phyloP scores from a whole-genome alignment of 768 basidiomycete species.

The Sarcomyxa edulis region DNA sequence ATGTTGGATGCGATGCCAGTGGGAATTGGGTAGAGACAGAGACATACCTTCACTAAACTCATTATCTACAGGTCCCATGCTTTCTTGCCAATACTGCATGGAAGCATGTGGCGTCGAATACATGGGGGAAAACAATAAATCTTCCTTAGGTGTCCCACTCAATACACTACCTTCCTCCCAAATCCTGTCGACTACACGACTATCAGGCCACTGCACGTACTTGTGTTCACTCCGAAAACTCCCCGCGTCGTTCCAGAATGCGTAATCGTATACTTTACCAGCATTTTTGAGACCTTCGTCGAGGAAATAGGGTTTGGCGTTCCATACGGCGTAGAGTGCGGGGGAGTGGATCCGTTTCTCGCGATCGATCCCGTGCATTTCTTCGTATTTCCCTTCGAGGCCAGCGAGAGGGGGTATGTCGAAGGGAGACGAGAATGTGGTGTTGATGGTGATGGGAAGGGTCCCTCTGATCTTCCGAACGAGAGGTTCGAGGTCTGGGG shows the following conservation, averaged over 20 bases:
- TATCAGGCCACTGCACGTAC: slow-evolving; percentile 46
- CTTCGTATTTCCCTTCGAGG: slow-evolving; percentile 26
- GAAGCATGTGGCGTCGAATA: slow-evolving; percentile 24
- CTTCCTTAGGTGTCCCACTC: slow-evolving; percentile 26
- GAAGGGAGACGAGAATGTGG: slow-evolving; percentile 39
- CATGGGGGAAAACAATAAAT: slow-evolving; percentile 46
- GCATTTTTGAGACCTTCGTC: slow-evolving; percentile 29
- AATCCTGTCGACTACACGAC: slow-evolving; percentile 29
- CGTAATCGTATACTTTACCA: slow-evolving; percentile 40
- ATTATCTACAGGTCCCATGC: slow-evolving; percentile 43
- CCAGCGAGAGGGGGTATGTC: slow-evolving; percentile 38
- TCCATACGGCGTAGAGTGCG: slow-evolving; percentile 52
- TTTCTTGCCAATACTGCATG: slow-evolving; percentile 33
- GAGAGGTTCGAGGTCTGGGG: slow-evolving; percentile 29
- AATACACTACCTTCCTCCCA: slow-evolving; percentile 29
- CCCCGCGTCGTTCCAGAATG: slow-evolving; percentile 56
- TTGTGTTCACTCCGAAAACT: slow-evolving; percentile 40
- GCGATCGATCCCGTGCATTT: slow-evolving; percentile 40
- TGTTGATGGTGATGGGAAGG: slow-evolving; percentile 36
- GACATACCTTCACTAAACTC: slow-evolving; percentile 47
- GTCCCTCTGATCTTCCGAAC: slow-evolving; percentile 25
- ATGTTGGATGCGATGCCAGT: not conserved
- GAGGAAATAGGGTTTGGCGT: slow-evolving; percentile 47
- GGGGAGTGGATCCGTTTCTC: slow-evolving; percentile 37
- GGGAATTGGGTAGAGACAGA: not conserved